Conservation (phyloP, 2,329 filamentous ascomycete species). For the Aspergillus sp. region DNA sequence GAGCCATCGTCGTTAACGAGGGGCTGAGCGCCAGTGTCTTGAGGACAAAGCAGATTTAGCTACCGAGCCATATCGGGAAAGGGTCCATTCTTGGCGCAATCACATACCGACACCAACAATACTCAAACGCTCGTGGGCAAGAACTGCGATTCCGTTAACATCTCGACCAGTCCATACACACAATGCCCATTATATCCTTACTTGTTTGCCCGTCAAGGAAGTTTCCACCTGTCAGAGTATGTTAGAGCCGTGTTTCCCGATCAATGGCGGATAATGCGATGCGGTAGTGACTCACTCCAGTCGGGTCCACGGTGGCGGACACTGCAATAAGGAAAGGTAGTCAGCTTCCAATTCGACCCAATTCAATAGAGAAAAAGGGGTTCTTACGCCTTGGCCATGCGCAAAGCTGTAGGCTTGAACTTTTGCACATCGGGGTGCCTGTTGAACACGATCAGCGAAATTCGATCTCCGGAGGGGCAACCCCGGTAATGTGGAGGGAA, state of each 20-base stretch:
- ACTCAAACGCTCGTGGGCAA: slow-evolving; percentile 94
- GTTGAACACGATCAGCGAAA: slow-evolving; percentile 15
- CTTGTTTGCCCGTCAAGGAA: slow-evolving; percentile 85
- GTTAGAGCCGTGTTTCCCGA: slow-evolving; percentile 14
- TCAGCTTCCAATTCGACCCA: slow-evolving; percentile 23
- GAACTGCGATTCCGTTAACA: slow-evolving; percentile 51
- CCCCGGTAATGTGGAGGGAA: slow-evolving; percentile 3
- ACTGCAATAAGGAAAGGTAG: slow-evolving; percentile 44
- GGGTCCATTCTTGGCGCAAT: background rate
- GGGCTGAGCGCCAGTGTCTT: slow-evolving; percentile 92
- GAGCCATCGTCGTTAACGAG: slow-evolving; percentile 84
- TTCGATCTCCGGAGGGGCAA: slow-evolving; percentile 2
- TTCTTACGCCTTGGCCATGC: slow-evolving; percentile 86
- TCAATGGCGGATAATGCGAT: slow-evolving; percentile 4
- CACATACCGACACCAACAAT: slow-evolving; percentile 88
- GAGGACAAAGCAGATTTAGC: background rate
- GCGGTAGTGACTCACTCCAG: slow-evolving; percentile 69
- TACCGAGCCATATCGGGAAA: background rate
- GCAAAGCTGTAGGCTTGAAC: slow-evolving; percentile 91
- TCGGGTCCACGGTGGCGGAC: slow-evolving; percentile 95
- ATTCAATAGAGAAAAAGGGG: slow-evolving; percentile 2
- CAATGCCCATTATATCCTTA: slow-evolving; percentile 35
- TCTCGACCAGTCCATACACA: slow-evolving; percentile 1
- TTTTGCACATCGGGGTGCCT: slow-evolving; percentile 88
- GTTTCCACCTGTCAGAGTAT: slow-evolving; percentile 63